phyloP scores from a whole-genome alignment of 2,329 filamentous ascomycete species.

The Ceratocystis papillata region DNA sequence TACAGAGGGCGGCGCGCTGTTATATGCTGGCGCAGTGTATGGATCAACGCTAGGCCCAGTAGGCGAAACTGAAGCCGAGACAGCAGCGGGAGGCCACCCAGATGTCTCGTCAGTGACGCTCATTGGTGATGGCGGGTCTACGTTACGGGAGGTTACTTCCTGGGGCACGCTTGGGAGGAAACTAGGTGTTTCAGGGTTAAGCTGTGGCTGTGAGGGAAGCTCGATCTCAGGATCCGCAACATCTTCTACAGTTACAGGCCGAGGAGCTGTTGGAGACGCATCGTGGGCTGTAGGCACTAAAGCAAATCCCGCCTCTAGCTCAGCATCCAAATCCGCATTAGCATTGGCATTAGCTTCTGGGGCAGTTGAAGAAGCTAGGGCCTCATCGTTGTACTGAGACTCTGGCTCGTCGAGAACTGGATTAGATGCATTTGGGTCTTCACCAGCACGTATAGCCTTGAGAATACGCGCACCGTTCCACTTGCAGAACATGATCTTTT shows the following conservation, averaged over 20 bases:
- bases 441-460: conserved; percentile 79
- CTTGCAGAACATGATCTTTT: conserved; percentile 93
- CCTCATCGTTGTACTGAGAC: conserved; percentile 28
- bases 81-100: conserved; percentile 12
- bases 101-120: conserved; percentile 26
- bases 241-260: conserved; percentile 16
- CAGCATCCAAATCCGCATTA: conserved; percentile 25
- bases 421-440: conserved; percentile 86
- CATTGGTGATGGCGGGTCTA: conserved; percentile 31
- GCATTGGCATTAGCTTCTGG: conserved; percentile 16
- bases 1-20: background rate
- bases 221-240: conserved; percentile 21
- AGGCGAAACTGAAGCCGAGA: conserved; percentile 21
- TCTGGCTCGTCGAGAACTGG: conserved; percentile 46
- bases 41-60: background rate
- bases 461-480: conserved; percentile 87
- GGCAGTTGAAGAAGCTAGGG: background rate
- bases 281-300: conserved; percentile 27
- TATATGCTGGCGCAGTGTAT: background rate
- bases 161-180: conserved; percentile 20
- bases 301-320: conserved; percentile 28
- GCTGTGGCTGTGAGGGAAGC: conserved; percentile 7
- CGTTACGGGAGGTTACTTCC: conserved; percentile 12
- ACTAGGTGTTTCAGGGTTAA: background rate
- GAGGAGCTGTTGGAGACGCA: background rate